Evolutionary conservation across 1,139 yeast genomes (phyloP).

Genomic region (Pichia sp.): DNA sequence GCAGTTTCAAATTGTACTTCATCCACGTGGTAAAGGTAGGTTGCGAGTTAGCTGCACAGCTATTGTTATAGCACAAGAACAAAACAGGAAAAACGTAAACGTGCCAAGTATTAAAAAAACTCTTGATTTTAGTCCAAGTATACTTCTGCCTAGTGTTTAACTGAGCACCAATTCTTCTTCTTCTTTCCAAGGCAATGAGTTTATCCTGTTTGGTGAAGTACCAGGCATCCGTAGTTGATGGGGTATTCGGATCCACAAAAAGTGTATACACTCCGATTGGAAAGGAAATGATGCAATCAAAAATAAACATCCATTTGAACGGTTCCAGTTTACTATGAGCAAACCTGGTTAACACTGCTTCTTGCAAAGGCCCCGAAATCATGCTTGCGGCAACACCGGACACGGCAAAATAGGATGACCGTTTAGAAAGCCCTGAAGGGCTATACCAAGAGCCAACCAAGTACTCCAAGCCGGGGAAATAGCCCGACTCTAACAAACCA

Average conservation of each 20-base stretch:
- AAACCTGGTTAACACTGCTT: conserved; percentile 39
- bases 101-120: conserved; percentile 48
- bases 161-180: conserved; percentile 37
- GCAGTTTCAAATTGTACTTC: conserved; percentile 39
- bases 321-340: conserved; percentile 43
- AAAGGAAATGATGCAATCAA: conserved; percentile 62
- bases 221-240: conserved; percentile 40
- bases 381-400: conserved; percentile 42
- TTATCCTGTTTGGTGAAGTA: conserved; percentile 61
- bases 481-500: conserved; percentile 28
- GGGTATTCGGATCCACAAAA: conserved; percentile 6
- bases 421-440: conserved; percentile 26
- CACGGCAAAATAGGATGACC: conserved; percentile 25
- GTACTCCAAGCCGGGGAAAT: conserved; percentile 27
- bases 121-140: conserved; percentile 32
- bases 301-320: conserved; percentile 74
- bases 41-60: conserved; percentile 40
- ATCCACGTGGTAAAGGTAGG: conserved; percentile 55
- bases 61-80: conserved; percentile 47
- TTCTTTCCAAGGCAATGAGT: conserved; percentile 52
- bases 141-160: conserved; percentile 36
- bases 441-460: conserved; percentile 30
- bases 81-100: conserved; percentile 43
- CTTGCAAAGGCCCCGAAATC: conserved; percentile 54
- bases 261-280: conserved; percentile 19